A percentile compares a stretch with the other conserved stretches of the same genome.
phyloP scores from a whole-genome alignment of 2,329 filamentous ascomycete genomes.

The Xylaria sp. region DNA sequence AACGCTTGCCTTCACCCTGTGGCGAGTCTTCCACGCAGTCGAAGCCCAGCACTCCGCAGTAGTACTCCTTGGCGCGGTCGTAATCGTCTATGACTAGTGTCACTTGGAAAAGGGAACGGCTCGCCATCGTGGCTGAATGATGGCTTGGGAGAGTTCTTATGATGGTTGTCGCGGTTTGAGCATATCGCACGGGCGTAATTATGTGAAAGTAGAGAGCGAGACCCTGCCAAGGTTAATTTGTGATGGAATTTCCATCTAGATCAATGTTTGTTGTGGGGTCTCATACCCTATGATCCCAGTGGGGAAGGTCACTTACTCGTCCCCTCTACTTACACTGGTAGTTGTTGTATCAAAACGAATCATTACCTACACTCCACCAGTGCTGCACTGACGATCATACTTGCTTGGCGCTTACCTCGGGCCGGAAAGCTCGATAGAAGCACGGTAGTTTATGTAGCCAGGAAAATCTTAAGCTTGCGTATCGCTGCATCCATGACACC shows the following conservation, averaged over 20 bases:
- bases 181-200: neutral
- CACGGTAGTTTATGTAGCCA: neutral
- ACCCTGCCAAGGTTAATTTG: neutral
- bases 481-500: neutral
- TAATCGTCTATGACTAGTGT: constrained; percentile 33
- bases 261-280: constrained; percentile 15
- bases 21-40: constrained; percentile 25
- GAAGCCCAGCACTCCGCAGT: constrained; percentile 31
- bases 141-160: neutral
- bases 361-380: neutral
- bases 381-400: neutral
- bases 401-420: neutral
- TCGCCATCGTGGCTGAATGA: constrained; percentile 4
- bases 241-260: neutral
- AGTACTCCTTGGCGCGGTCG: constrained; percentile 34
- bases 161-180: neutral
- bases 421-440: neutral
- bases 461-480: neutral
- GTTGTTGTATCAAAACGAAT: neutral
- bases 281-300: constrained; percentile 19
- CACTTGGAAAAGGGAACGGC: constrained; percentile 31
- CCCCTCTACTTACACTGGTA: neutral
- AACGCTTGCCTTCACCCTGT: constrained; percentile 29
- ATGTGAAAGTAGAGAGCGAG: neutral
- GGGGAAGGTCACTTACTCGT: constrained; percentile 16